These are phyloP conservation scores for Iris pallida DNA, from an alignment of 116 monocot genomes.

Conservation along the genomic window DNA sequence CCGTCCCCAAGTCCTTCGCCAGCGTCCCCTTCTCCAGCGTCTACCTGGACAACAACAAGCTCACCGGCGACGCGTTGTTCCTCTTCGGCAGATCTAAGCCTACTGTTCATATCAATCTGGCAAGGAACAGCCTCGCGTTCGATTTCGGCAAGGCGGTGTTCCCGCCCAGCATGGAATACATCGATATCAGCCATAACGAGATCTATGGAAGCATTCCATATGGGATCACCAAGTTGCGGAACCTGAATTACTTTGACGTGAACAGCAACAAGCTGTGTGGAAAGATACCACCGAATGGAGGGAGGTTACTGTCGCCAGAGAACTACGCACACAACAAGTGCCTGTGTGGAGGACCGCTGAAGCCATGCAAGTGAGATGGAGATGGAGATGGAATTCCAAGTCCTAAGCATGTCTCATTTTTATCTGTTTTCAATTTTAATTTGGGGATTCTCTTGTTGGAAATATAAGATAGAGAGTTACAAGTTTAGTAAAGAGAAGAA, in stretches of 20 bases:
- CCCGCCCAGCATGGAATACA: background rate
- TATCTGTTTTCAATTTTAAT: too few relatives aligned
- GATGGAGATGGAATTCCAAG: too few relatives aligned
- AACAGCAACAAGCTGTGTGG: constrained; percentile 14
- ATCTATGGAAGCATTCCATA: constrained; percentile 10
- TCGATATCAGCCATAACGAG: constrained; percentile 17
- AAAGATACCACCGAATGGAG: constrained; percentile 1
- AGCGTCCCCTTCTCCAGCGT: background rate
- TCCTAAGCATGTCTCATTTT: too few relatives aligned
- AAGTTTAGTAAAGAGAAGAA: too few relatives aligned
- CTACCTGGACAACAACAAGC: background rate
- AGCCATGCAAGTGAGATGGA: background rate
- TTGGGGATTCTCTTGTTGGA: too few relatives aligned
- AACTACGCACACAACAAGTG: constrained; percentile 10
- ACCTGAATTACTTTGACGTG: constrained; percentile 6
- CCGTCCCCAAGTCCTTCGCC: background rate
- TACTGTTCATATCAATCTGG: background rate
- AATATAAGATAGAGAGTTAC: too few relatives aligned
- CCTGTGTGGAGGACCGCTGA: constrained; percentile 7
- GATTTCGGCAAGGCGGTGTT: constrained; percentile 1
- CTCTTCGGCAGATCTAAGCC: constrained; percentile 6
- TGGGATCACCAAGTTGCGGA: background rate
- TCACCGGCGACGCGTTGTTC: constrained; percentile 13
- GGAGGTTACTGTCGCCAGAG: background rate
- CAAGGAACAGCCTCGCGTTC: constrained; percentile 2